phyloP scores from a whole-genome alignment of 2,329 filamentous ascomycete genomes.

The Penicillium oxalicum region DNA sequence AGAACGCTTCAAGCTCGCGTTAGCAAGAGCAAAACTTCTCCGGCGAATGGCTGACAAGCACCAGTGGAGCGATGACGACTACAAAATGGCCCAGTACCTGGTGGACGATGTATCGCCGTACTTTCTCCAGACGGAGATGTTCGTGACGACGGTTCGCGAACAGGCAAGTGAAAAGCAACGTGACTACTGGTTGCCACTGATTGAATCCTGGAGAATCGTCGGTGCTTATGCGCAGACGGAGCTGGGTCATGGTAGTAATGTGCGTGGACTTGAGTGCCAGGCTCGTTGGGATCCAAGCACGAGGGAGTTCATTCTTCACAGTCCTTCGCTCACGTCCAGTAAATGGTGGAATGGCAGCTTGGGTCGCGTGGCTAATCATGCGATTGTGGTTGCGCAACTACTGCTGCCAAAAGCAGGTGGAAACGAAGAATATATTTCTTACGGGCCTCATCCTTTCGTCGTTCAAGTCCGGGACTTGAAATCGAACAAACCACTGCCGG shows the following conservation, averaged over 20 bases:
- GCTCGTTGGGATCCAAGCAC: slow-evolving; percentile 43
- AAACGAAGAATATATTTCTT: slow-evolving; percentile 32
- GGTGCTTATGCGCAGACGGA: slow-evolving; percentile 50
- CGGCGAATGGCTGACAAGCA: slow-evolving; percentile 43
- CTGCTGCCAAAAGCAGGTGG: slow-evolving; percentile 36
- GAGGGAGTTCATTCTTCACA: slow-evolving; percentile 47
- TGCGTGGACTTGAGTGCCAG: slow-evolving; percentile 45
- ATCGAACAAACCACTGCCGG: slow-evolving; percentile 43
- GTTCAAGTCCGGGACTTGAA: slow-evolving; percentile 47
- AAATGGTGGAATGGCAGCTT: slow-evolving; percentile 53
- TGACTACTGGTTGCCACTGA: slow-evolving; percentile 46
- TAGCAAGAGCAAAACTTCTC: slow-evolving; percentile 48
- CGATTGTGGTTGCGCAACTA: slow-evolving; percentile 50
- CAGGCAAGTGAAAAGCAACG: slow-evolving; percentile 46
- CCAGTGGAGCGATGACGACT: slow-evolving; percentile 46
- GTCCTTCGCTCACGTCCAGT: slow-evolving; percentile 47
- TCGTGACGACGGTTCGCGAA: slow-evolving; percentile 46
- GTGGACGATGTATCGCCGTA: slow-evolving; percentile 51
- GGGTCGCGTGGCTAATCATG: slow-evolving; percentile 51
- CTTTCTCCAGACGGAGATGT: slow-evolving; percentile 49
- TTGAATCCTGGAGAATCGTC: slow-evolving; percentile 46
- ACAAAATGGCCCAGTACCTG: slow-evolving; percentile 48
- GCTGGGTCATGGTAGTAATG: slow-evolving; percentile 50
- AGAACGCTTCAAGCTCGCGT: slow-evolving; percentile 48
- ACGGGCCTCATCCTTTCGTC: slow-evolving; percentile 50